A percentile compares a stretch with the other conserved stretches of the same genome.
Conservation (phyloP, 305 asterid species). For the Fraxinus sp. region DNA sequence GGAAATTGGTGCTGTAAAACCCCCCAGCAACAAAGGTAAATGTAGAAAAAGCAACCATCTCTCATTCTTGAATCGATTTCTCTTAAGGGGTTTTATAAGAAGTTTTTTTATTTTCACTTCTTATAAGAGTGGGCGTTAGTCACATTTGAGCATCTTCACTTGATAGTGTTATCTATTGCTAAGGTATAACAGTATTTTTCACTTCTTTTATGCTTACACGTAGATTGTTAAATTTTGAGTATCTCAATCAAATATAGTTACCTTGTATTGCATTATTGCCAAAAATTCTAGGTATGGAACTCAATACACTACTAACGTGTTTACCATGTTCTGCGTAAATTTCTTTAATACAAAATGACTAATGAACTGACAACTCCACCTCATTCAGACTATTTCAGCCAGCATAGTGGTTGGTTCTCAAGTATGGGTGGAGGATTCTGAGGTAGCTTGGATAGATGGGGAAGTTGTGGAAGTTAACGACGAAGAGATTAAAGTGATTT, state of each 20-base stretch:
- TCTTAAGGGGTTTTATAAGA: neutral
- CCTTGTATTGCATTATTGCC: neutral
- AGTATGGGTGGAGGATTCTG: constrained; percentile 94
- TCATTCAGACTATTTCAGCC: constrained; percentile 61
- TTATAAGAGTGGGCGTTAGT: neutral
- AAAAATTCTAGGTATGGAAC: neutral
- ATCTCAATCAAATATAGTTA: neutral
- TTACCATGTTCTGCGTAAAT: neutral
- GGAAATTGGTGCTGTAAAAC: neutral
- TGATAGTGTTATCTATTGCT: neutral
- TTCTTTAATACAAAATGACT: neutral
- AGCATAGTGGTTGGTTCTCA: constrained; percentile 79
- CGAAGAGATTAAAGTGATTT: constrained; percentile 58
- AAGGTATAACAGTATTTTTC: neutral
- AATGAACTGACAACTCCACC: constrained; percentile 17
- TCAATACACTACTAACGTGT: neutral
- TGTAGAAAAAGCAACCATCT: neutral
- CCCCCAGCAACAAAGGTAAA: neutral
- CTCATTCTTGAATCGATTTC: neutral
- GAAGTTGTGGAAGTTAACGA: constrained; percentile 63
- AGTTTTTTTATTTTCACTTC: neutral
- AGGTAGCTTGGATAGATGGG: constrained; percentile 91
- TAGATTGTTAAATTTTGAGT: constrained; percentile 17
- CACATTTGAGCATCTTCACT: neutral
- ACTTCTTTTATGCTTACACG: constrained; percentile 1